phyloP scores from a whole-genome alignment of 2,329 filamentous ascomycete genomes.

The Fusarium haematococcum region DNA sequence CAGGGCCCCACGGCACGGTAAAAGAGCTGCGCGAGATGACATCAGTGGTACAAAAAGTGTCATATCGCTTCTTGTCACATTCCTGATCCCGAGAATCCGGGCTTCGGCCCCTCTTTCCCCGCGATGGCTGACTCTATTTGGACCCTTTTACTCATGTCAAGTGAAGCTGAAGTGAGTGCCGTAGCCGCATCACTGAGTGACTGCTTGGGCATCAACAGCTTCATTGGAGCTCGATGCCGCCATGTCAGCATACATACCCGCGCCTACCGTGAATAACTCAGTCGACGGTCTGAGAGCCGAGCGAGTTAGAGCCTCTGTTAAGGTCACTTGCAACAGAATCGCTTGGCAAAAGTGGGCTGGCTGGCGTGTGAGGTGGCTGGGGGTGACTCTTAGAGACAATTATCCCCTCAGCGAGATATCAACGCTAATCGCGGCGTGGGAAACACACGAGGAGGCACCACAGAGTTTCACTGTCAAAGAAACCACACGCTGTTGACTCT shows the following conservation, averaged over 20 bases:
- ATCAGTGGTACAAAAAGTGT: constrained; percentile 7
- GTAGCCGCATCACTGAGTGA: background rate
- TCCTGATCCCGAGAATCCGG: constrained; percentile 22
- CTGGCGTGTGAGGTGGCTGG: background rate
- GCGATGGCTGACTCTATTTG: constrained; percentile 2
- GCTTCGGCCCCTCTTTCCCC: constrained; percentile 32
- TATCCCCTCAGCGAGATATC: background rate
- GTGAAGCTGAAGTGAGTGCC: background rate
- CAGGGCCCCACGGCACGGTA: background rate
- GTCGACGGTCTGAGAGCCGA: background rate
- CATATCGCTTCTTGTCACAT: constrained; percentile 12
- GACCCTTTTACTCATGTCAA: background rate
- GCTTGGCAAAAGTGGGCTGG: background rate
- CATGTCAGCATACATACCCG: background rate
- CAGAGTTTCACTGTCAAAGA: background rate
- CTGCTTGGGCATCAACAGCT: background rate
- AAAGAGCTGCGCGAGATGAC: background rate
- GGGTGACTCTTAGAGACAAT: background rate
- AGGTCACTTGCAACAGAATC: background rate
- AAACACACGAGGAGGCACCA: background rate
- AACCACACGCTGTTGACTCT: background rate
- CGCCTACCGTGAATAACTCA: background rate
- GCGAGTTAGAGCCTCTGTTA: background rate
- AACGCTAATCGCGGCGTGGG: background rate
- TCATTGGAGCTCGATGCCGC: background rate